Percentiles rank a stretch among this genome's conserved stretches.
These are phyloP conservation scores for Phytopythium montanum DNA, from an alignment of 352 stramenopile species.

Conservation along the genomic window DNA sequence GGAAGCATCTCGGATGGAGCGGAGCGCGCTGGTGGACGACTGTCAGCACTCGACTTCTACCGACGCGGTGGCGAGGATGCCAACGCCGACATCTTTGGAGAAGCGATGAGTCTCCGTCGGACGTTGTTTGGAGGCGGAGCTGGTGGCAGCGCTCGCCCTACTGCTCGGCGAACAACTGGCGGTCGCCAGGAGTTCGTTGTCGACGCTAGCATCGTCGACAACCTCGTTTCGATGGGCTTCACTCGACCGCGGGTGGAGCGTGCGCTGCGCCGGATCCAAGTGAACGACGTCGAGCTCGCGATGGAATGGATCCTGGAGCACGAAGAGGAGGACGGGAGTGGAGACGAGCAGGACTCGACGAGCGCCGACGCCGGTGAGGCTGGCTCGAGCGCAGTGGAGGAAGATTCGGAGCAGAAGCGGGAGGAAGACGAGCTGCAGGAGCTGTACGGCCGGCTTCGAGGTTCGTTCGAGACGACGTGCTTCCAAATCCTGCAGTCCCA, in stretches of 20 bases:
- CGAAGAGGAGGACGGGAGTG: slow-evolving; percentile 22
- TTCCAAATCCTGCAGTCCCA: slow-evolving; percentile 62
- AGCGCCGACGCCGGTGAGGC: slow-evolving; percentile 3
- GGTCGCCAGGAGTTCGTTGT: slow-evolving; percentile 75
- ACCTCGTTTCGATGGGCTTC: slow-evolving; percentile 96
- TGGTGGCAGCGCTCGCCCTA: slow-evolving; percentile 7
- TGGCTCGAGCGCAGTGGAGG: slow-evolving; percentile 13
- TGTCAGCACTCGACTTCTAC: slow-evolving; percentile 23
- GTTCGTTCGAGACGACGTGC: slow-evolving; percentile 59
- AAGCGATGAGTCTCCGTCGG: slow-evolving; percentile 37
- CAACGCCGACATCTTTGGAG: slow-evolving; percentile 8
- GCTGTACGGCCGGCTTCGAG: slow-evolving; percentile 46
- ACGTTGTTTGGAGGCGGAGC: slow-evolving; percentile 62
- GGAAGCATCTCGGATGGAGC: slow-evolving; percentile 15
- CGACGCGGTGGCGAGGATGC: background rate
- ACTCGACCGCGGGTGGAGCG: slow-evolving; percentile 83
- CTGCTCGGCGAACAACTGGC: slow-evolving; percentile 17
- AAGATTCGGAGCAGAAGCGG: slow-evolving; percentile 28
- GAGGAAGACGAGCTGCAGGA: slow-evolving; percentile 45
- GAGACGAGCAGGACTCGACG: slow-evolving; percentile 11
- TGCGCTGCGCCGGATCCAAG: slow-evolving; percentile 85
- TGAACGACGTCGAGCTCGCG: slow-evolving; percentile 92
- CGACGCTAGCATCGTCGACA: slow-evolving; percentile 89
- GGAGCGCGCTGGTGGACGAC: slow-evolving; percentile 30
- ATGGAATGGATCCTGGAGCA: slow-evolving; percentile 96